A percentile compares a stretch with the other conserved stretches of the same genome.
Conservation (phyloP, 805 yeast species). For the Candida odintsovae region DNA sequence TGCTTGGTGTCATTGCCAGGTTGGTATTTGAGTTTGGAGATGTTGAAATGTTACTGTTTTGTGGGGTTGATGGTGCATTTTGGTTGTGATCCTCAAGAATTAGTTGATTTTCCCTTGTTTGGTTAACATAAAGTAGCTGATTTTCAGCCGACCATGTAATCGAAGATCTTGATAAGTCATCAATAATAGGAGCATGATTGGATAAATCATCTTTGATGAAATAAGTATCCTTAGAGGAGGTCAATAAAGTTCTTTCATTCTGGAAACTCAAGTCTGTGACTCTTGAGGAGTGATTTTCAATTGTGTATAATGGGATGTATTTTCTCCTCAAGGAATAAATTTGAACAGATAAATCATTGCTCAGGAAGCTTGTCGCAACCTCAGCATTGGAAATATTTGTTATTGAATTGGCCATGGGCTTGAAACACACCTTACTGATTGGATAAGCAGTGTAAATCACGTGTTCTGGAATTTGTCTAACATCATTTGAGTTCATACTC, state of each 20-base stretch:
- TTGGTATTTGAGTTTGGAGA: slow-evolving; percentile 9
- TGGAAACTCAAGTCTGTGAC: slow-evolving; percentile 57
- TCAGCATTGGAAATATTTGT: slow-evolving; percentile 48
- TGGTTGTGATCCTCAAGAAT: slow-evolving; percentile 30
- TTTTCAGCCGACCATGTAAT: slow-evolving; percentile 54
- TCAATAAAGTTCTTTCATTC: slow-evolving; percentile 39
- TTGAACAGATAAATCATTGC: slow-evolving; percentile 60
- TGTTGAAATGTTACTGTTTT: slow-evolving; percentile 6
- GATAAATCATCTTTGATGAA: slow-evolving; percentile 44
- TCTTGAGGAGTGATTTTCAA: slow-evolving; percentile 43
- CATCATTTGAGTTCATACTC: slow-evolving; percentile 43
- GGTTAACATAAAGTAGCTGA: slow-evolving; percentile 47
- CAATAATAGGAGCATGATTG: slow-evolving; percentile 36
- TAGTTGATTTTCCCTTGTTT: slow-evolving; percentile 27
- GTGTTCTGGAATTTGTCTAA: slow-evolving; percentile 52
- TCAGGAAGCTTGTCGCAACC: slow-evolving; percentile 67
- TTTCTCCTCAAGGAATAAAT: slow-evolving; percentile 68
- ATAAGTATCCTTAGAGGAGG: slow-evolving; percentile 45
- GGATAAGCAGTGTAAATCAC: slow-evolving; percentile 73
- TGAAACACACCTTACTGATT: slow-evolving; percentile 72
- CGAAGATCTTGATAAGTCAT: slow-evolving; percentile 46
- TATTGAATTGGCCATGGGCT: slow-evolving; percentile 32
- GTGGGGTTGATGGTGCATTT: slow-evolving; percentile 1
- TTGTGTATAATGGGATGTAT: slow-evolving; percentile 57
- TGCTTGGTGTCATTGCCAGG: not conserved